Evolutionary conservation across 192 early-diverging fungal genomes (phyloP), one percentile per base, ranked within the genome.

Genomic region (Umbelopsis vinacea): DNA sequence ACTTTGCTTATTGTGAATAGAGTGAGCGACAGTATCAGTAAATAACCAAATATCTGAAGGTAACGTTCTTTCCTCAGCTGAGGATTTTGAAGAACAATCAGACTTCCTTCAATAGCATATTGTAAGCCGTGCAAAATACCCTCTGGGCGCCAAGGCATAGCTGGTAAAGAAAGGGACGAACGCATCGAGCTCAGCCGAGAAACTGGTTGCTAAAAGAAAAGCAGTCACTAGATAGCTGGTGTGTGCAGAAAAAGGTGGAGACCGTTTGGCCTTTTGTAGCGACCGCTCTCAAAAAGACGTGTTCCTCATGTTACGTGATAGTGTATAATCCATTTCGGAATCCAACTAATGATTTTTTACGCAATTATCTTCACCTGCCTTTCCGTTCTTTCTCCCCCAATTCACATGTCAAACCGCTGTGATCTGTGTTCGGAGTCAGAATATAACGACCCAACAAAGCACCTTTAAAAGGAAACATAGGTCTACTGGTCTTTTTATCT

Each of bases 21-120:
- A 4, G 81, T 57, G 40, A 87, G 38, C 4, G 84, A 80, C 17
- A 79, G 71, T 22, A 74, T 26, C 14, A 83, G 63, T 9, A 87
- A 68, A 24, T 80, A 80, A 50, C 81, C 66, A 33, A 84, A 54
- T 0, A 81, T 79, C 52, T 71, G 79, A 47, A 79, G 73, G 57
- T 85, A 81, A 19, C 70, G 67, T 43, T 77, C 74, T 38, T 81
- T 81, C 11, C 82, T 72, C 55, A 87, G 72, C 26, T 82, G 71
- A 6, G 86, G 86, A 52, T 87, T 83, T n/a, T 72, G 76, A 6
- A 82, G 26, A 2, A 79, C 82, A 22, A 84, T 52, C n/a, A 71
- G 69, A 22, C 80, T 77, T 4, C 86, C 86, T 53, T 85, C 66
- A 7, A 85, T 24, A 4, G 82, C 86, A 55, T 81, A 74, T 7